phyloP scores from a whole-genome alignment of 2,329 filamentous ascomycete species.

The Colletotrichum euphorbiae region DNA sequence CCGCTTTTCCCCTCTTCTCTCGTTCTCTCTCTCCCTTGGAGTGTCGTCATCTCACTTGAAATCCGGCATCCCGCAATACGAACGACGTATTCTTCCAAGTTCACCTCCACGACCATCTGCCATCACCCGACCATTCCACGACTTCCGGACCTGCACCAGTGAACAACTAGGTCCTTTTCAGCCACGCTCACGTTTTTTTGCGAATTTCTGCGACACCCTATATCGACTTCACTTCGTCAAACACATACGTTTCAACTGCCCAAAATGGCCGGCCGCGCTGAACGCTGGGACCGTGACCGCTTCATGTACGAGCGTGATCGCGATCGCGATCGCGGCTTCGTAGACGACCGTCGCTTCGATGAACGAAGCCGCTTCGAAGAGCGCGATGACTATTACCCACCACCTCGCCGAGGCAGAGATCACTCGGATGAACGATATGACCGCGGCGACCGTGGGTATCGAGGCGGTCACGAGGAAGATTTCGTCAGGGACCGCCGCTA shows the following conservation, averaged over 20 bases:
- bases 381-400: constrained; percentile 40
- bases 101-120: constrained; percentile 22
- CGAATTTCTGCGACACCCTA: constrained; percentile 25
- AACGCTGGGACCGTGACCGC: constrained; percentile 68
- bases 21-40: constrained; percentile 6
- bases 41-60: constrained; percentile 38
- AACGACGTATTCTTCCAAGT: constrained; percentile 16
- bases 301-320: constrained; percentile 56
- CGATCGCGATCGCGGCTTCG: constrained; percentile 57
- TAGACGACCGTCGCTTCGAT: constrained; percentile 61
- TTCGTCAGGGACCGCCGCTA: constrained; percentile 62
- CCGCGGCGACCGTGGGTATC: constrained; percentile 48
- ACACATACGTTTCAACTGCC: constrained; percentile 20
- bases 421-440: constrained; percentile 63
- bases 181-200: constrained; percentile 10
- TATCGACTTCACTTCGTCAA: constrained; percentile 5
- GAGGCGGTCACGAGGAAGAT: constrained; percentile 60
- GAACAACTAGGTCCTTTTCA: background rate
- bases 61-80: constrained; percentile 31
- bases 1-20: constrained; percentile 37
- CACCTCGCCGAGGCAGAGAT: constrained; percentile 55
- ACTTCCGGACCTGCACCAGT: background rate
- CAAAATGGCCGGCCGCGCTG: constrained; percentile 48
- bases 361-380: constrained; percentile 48
- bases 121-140: constrained; percentile 33